These are phyloP conservation scores for Tilletia horrida DNA, from an alignment of 1,284 basidiomycete species.

Conservation along the genomic window DNA sequence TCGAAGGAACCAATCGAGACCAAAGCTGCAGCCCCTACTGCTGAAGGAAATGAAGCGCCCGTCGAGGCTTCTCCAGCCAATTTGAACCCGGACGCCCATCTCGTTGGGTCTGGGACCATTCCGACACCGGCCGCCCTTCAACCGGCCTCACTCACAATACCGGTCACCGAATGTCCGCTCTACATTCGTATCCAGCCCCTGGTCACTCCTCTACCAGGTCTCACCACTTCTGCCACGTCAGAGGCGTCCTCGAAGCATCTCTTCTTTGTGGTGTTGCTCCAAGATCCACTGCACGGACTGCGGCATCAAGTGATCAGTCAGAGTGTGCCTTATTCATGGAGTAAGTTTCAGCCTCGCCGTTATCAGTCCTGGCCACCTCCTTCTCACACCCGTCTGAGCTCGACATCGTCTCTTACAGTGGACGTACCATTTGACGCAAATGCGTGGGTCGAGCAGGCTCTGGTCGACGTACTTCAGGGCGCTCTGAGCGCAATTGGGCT, in stretches of 20 bases:
- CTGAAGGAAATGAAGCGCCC: neutral
- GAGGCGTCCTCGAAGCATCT: slow-evolving; percentile 26
- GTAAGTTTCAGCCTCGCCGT: slow-evolving; percentile 32
- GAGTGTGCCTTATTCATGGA: slow-evolving; percentile 45
- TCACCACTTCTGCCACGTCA: neutral
- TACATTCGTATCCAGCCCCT: slow-evolving; percentile 87
- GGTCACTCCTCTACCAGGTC: slow-evolving; percentile 31
- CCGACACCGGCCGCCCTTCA: too few species aligned
- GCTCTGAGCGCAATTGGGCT: slow-evolving; percentile 46
- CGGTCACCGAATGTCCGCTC: slow-evolving; percentile 83
- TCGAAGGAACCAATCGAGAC: too few species aligned
- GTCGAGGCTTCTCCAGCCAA: slow-evolving; percentile 20
- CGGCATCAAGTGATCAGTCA: slow-evolving; percentile 48
- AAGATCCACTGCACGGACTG: slow-evolving; percentile 46
- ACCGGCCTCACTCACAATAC: slow-evolving; percentile 53
- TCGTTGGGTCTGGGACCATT: too few species aligned
- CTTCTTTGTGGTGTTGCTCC: slow-evolving; percentile 44
- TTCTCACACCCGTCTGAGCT: neutral
- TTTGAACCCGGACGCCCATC: neutral
- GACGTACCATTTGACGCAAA: slow-evolving; percentile 46
- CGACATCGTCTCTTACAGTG: slow-evolving; percentile 28
- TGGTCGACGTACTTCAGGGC: slow-evolving; percentile 48
- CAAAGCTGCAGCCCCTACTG: neutral
- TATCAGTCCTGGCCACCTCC: neutral
- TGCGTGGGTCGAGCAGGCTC: slow-evolving; percentile 50